Percentiles rank a stretch among this genome's conserved stretches.
These are phyloP conservation scores for Iberis amara DNA, from an alignment of 441 rosid species.

Conservation along the genomic window DNA sequence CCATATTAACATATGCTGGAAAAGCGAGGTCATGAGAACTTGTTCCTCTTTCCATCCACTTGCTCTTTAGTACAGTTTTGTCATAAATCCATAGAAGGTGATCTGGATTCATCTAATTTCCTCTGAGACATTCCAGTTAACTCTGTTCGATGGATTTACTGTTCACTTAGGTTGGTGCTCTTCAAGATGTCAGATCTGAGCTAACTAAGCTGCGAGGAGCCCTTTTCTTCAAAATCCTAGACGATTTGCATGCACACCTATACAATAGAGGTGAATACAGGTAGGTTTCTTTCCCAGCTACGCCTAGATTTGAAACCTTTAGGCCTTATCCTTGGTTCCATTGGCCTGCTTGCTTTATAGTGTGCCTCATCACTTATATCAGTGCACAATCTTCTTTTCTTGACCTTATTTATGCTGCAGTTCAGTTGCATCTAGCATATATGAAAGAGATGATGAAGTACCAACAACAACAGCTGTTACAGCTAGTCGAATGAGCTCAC, in stretches of 20 bases:
- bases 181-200: slow-evolving; percentile 98
- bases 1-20: slow-evolving; percentile 14
- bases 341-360: slow-evolving; percentile 4
- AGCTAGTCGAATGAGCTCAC: slow-evolving; percentile 58
- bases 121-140: background rate
- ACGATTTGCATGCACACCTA: slow-evolving; percentile 94
- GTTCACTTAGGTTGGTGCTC: slow-evolving; percentile 82
- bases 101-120: slow-evolving; percentile 17
- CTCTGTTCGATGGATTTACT: slow-evolving; percentile 15
- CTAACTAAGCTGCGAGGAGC: slow-evolving; percentile 80
- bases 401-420: slow-evolving; percentile 52
- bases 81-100: slow-evolving; percentile 13
- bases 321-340: background rate
- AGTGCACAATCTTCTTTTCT: slow-evolving; percentile 26
- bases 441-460: slow-evolving; percentile 83
- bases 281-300: slow-evolving; percentile 31
- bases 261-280: slow-evolving; percentile 96
- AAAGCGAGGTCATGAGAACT: slow-evolving; percentile 19
- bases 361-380: slow-evolving; percentile 13
- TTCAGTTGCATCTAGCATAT: slow-evolving; percentile 60
- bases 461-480: slow-evolving; percentile 79
- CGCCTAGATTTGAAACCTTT: background rate
- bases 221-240: slow-evolving; percentile 77
- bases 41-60: slow-evolving; percentile 18
- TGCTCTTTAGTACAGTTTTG: slow-evolving; percentile 7